These are phyloP conservation scores for Starmerella davenportii DNA, from an alignment of 805 yeast genomes.

Conservation along the genomic window DNA sequence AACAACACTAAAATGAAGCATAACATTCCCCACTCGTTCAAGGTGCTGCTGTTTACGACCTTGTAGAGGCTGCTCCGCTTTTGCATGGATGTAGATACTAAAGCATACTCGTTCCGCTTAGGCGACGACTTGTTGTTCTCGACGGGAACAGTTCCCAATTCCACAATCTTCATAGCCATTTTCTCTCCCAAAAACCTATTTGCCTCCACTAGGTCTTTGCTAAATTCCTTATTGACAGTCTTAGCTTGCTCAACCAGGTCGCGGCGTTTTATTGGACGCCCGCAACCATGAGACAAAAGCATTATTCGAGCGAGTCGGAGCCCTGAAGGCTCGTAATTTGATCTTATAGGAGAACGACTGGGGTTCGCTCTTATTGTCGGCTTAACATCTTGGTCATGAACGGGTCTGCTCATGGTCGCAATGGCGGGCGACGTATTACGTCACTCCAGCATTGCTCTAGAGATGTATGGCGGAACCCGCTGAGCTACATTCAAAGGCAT, in stretches of 20 bases:
- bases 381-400: too few species aligned
- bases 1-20: slow-evolving; percentile 3
- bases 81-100: not conserved
- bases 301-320: not conserved
- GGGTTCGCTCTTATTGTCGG: too few species aligned
- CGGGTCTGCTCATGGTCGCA: too few species aligned
- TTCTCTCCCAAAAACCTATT: slow-evolving; percentile 1
- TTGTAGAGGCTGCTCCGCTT: not conserved
- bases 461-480: too few species aligned
- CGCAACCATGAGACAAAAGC: not conserved
- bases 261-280: not conserved
- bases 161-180: slow-evolving; percentile 1
- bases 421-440: too few species aligned
- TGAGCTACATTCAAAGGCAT: too few species aligned
- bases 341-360: too few species aligned
- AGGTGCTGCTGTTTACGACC: too few species aligned
- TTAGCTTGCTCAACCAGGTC: not conserved
- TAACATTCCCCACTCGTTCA: slow-evolving; percentile 3
- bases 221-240: not conserved
- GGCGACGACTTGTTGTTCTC: not conserved
- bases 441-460: too few species aligned
- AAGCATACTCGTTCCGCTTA: not conserved
- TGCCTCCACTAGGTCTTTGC: not conserved
- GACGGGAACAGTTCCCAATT: slow-evolving; percentile 1
- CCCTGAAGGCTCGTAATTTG: not conserved